Evolutionary conservation across 495 filamentous ascomycete genomes (phyloP), one percentile per base, ranked within the genome.

Genomic region (Chaetomium fimeti): DNA sequence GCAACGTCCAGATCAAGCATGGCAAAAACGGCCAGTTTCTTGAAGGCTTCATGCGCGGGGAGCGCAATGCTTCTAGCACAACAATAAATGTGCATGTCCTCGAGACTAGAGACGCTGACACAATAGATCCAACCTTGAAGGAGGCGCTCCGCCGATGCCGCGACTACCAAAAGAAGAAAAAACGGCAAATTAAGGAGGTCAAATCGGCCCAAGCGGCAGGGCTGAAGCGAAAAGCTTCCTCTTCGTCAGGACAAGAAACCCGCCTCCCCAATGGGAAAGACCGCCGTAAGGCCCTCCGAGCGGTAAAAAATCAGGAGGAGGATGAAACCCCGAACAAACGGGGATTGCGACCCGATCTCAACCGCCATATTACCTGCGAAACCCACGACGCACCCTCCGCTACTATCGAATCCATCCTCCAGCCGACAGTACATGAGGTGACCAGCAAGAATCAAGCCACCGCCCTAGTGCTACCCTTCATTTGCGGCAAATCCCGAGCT

Each of bases 41-140:
- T 0, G 93, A 97, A 71, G 94, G 90, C 15, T 77, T 76, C 29
- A 69, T 98, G 27, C 88, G 88, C 62, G 81, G 81, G 55, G 91
- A 94, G 69, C 76, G 75, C 15, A 67, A 60, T 25, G 18, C 59
- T 13, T 80, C 74, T 64, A 80, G 3, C 72, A 80, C 3, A 83
- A 83, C 61, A 43, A 69, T 89, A 22, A 78, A 84, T 47, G 71
- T 96, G 18, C 70, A 75, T 42, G 69, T 60, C 38, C 60, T 62
- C 54, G 78, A 62, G 54, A 68, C 53, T 15, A 49, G 60, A 16
- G 69, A 76, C 48, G 59, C 43, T 8, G 72, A 77, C 0, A 74
- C 74, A 48, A 73, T 84, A 48, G 82, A 88, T 63, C 71, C 80
- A 16, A 81, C 83, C 3, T 80, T 87, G 32, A 82, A 83, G 66